phyloP scores from a whole-genome alignment of 192 early-diverging fungal species.

The Coemansia sp. region DNA sequence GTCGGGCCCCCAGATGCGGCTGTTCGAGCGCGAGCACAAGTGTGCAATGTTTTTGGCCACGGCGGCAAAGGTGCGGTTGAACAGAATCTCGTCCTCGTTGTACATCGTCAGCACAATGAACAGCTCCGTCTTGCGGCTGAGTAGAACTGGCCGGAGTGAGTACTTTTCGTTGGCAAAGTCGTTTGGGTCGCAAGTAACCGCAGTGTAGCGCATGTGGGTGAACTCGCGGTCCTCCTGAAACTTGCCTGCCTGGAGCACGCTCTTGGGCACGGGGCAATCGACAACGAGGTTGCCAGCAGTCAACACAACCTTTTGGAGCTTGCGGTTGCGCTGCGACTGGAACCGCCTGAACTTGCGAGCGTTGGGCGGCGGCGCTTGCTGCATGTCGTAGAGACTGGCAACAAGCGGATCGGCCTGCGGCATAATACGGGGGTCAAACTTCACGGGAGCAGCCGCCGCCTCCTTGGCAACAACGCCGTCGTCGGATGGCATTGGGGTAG shows the following conservation, averaged over 20 bases:
- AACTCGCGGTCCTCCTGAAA: conserved; percentile 71
- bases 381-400: conserved; percentile 43
- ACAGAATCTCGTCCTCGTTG: conserved; percentile 86
- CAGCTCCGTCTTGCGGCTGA: conserved; percentile 77
- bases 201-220: conserved; percentile 92
- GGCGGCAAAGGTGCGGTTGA: conserved; percentile 83
- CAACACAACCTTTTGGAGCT: conserved; percentile 59
- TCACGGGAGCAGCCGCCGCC: conserved; percentile 8
- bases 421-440: conserved; percentile 51
- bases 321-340: conserved; percentile 51
- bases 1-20: conserved; percentile 76
- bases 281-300: conserved; percentile 71
- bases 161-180: conserved; percentile 75
- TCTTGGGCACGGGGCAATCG: conserved; percentile 67
- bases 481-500: conserved; percentile 38
- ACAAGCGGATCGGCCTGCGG: conserved; percentile 39
- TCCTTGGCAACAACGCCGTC: conserved; percentile 15
- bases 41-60: conserved; percentile 91
- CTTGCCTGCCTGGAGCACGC: conserved; percentile 56
- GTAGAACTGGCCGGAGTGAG: conserved; percentile 72
- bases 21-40: conserved; percentile 75
- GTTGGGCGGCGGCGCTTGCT: conserved; percentile 42
- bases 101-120: conserved; percentile 95
- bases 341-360: conserved; percentile 50
- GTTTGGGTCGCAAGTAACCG: conserved; percentile 83